Evolutionary conservation across 306 rosid genomes (phyloP).

Genomic region (Psophocarpus tetragonolobus): DNA sequence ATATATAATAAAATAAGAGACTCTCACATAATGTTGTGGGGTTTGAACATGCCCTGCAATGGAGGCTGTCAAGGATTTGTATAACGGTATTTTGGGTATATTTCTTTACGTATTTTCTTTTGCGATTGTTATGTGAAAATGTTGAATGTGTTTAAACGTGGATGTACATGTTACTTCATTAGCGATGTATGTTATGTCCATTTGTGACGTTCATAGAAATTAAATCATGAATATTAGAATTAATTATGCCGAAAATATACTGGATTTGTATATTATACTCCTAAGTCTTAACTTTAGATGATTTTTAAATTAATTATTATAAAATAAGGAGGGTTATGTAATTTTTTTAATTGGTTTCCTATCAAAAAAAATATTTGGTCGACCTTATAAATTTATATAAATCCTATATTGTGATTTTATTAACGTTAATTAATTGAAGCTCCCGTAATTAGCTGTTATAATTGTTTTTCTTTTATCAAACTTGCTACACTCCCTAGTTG

Average conservation of each 20-base stretch:
- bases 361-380: not conserved
- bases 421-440: not conserved
- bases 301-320: no score
- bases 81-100: slow-evolving; percentile 5
- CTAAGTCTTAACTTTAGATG: no score
- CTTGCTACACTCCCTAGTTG: no score
- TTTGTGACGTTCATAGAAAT: not conserved
- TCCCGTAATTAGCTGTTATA: not conserved
- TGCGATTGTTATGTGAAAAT: slow-evolving; percentile 17
- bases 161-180: slow-evolving; percentile 13
- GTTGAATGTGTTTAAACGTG: not conserved
- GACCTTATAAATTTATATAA: not conserved
- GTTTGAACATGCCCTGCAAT: slow-evolving; percentile 12
- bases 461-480: no score
- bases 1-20: slow-evolving; percentile 21
- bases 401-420: not conserved
- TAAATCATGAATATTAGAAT: not conserved
- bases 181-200: not conserved
- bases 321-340: no score
- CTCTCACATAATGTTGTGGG: not conserved
- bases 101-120: not conserved
- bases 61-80: slow-evolving; percentile 13
- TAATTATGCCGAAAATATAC: not conserved
- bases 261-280: not conserved
- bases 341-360: no score